phyloP scores from a whole-genome alignment of 164 flowering plant genomes.

The Kingdonia uniflora region DNA sequence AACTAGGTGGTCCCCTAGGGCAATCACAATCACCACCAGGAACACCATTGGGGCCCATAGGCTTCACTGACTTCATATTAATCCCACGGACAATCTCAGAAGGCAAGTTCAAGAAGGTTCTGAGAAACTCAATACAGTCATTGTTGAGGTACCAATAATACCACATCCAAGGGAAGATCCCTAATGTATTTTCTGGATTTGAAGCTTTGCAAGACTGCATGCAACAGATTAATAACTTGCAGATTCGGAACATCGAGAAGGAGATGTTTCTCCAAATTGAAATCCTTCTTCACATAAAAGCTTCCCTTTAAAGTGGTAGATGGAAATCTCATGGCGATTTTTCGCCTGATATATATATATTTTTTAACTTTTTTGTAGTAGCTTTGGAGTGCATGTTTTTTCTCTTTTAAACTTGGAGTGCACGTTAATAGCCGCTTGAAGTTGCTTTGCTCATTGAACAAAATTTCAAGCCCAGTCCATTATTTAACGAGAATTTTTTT shows the following conservation, averaged over 20 bases:
- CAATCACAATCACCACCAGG: conserved; percentile 39
- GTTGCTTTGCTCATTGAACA: too few species aligned
- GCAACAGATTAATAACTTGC: conserved; percentile 62
- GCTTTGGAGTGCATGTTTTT: too few species aligned
- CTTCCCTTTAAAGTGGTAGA: too few species aligned
- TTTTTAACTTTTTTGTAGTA: too few species aligned
- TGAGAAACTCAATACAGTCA: conserved; percentile 48
- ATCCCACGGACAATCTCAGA: conserved; percentile 57
- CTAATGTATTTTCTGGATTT: conserved; percentile 57
- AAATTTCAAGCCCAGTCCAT: too few species aligned
- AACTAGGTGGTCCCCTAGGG: conserved; percentile 39
- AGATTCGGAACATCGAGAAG: conserved; percentile 54
- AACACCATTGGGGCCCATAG: conserved; percentile 42
- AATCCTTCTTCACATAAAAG: too few species aligned
- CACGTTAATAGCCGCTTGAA: too few species aligned
- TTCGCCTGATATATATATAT: too few species aligned
- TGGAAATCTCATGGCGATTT: too few species aligned
- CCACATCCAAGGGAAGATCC: conserved; percentile 58
- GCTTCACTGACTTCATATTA: conserved; percentile 41
- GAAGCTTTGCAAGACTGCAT: too few species aligned
- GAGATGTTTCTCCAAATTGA: conserved; percentile 47
- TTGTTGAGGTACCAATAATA: conserved; percentile 57
- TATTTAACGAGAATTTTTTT: too few species aligned
- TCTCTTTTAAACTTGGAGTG: too few species aligned
- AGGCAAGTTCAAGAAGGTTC: conserved; percentile 49